A percentile compares a stretch with the other conserved stretches of the same genome.
These are phyloP conservation scores for Mercurialis annua DNA, from an alignment of 345 rosid genomes.

Conservation along the genomic window DNA sequence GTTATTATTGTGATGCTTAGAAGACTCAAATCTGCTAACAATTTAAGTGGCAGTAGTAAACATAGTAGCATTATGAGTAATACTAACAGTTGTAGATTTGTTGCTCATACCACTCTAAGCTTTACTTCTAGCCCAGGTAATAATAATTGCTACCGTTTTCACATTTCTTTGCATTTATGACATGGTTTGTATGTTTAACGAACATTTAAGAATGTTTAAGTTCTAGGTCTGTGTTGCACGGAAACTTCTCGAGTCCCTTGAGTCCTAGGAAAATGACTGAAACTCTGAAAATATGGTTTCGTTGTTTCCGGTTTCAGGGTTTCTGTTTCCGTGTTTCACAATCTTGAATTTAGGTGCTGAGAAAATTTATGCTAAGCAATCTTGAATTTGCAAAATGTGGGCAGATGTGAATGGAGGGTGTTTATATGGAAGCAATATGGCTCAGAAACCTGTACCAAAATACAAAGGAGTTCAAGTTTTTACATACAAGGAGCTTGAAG, in stretches of 20 bases:
- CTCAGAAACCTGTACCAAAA: slow-evolving; percentile 21
- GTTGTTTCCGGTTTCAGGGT: too few species aligned
- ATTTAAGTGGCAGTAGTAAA: slow-evolving; percentile 26
- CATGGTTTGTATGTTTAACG: not conserved
- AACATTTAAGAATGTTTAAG: too few species aligned
- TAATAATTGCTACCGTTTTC: slow-evolving; percentile 9
- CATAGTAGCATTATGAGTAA: slow-evolving; percentile 26
- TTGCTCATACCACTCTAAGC: slow-evolving; percentile 39
- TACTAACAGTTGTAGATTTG: slow-evolving; percentile 28
- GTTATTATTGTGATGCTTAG: slow-evolving; percentile 44
- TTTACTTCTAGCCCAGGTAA: slow-evolving; percentile 78
- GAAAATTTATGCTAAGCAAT: not conserved
- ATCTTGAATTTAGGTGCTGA: too few species aligned
- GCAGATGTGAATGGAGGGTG: slow-evolving; percentile 62
- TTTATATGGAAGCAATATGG: slow-evolving; percentile 39
- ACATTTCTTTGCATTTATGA: not conserved
- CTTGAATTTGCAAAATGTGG: slow-evolving; percentile 7
- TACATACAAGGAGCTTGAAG: slow-evolving; percentile 77
- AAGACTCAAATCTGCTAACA: slow-evolving; percentile 42
- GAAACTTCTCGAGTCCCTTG: too few species aligned
- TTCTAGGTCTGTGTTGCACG: too few species aligned
- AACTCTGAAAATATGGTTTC: too few species aligned
- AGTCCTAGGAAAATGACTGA: too few species aligned
- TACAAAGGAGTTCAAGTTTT: slow-evolving; percentile 65
- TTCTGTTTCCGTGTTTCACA: too few species aligned